These are phyloP conservation scores for Rhododendron griersonianum DNA, from an alignment of 148 eudicot genomes.

Conservation along the genomic window DNA sequence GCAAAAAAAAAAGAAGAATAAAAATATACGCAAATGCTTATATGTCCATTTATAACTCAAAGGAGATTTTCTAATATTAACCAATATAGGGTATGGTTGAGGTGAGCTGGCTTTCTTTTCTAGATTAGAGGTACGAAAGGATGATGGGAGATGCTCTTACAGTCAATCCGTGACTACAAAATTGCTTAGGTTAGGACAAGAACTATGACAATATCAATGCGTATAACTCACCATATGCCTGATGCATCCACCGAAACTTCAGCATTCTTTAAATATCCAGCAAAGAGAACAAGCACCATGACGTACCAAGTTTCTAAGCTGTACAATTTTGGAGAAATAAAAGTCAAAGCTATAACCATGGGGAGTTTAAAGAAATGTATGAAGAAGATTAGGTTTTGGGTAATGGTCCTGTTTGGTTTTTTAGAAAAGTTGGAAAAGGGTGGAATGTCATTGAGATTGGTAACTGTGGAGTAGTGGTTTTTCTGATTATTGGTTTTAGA, in stretches of 20 bases:
- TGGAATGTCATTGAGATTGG: background rate
- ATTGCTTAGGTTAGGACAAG: background rate
- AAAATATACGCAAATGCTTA: too few relatives aligned
- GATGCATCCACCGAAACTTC: conserved; percentile 35
- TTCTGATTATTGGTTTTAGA: background rate
- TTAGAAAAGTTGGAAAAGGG: background rate
- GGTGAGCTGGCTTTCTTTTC: too few relatives aligned
- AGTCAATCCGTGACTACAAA: too few relatives aligned
- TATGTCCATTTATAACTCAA: too few relatives aligned
- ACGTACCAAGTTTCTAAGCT: conserved; percentile 36
- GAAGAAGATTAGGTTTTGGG: background rate
- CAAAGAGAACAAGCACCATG: conserved; percentile 27
- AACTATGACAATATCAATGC: background rate
- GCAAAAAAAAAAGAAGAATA: too few relatives aligned
- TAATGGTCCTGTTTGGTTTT: conserved; percentile 8
- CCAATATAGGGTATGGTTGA: too few relatives aligned
- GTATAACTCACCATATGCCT: conserved; percentile 26
- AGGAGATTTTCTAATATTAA: too few relatives aligned
- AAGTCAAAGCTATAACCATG: background rate
- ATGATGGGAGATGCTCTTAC: too few relatives aligned
- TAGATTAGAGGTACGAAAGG: too few relatives aligned
- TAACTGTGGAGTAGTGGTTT: background rate
- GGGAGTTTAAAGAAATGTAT: too few relatives aligned
- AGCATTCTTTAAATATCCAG: conserved; percentile 37
- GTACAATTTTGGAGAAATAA: background rate